These are phyloP conservation scores for Mesembryanthemum crystallinum DNA, from an alignment of 148 eudicot genomes.

Conservation along the genomic window DNA sequence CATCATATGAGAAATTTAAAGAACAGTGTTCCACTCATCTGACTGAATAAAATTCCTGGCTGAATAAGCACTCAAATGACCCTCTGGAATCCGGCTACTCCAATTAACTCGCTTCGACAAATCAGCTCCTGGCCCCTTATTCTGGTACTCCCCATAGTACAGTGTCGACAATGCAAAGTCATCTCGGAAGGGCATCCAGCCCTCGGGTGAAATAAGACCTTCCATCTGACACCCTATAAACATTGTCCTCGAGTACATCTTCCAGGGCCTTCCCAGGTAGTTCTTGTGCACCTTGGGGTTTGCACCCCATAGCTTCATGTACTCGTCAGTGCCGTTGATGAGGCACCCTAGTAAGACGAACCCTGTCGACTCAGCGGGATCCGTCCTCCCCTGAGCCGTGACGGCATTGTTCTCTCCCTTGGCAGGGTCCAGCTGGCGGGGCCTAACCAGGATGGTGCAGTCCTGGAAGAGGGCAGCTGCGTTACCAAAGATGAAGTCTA, in stretches of 20 bases:
- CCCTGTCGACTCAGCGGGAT: conserved; percentile 75
- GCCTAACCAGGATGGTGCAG: conserved; percentile 63
- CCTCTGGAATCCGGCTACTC: conserved; percentile 69
- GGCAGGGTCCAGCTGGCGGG: conserved; percentile 59
- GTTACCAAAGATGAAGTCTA: conserved; percentile 85
- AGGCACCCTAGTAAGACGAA: conserved; percentile 58
- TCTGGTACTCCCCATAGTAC: conserved; percentile 76
- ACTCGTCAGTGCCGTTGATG: conserved; percentile 65
- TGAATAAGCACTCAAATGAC: conserved; percentile 54
- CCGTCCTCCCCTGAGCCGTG: conserved; percentile 80
- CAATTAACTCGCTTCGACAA: conserved; percentile 49
- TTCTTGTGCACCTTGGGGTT: conserved; percentile 68
- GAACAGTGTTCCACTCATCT: conserved; percentile 42
- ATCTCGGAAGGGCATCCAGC: conserved; percentile 76
- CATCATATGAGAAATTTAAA: not conserved
- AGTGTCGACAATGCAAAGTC: conserved; percentile 59
- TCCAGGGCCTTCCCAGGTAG: conserved; percentile 88
- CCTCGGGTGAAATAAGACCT: conserved; percentile 40
- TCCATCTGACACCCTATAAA: conserved; percentile 49
- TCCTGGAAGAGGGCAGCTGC: conserved; percentile 73
- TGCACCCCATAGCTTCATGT: conserved; percentile 49
- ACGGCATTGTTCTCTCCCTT: conserved; percentile 77
- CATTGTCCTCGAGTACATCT: conserved; percentile 75
- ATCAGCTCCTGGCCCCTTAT: conserved; percentile 54
- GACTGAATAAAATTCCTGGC: conserved; percentile 68